Base-by-base conservation (phyloP, 2,329 filamentous ascomycete genomes). In the Alternaria burnsii region DNA sequence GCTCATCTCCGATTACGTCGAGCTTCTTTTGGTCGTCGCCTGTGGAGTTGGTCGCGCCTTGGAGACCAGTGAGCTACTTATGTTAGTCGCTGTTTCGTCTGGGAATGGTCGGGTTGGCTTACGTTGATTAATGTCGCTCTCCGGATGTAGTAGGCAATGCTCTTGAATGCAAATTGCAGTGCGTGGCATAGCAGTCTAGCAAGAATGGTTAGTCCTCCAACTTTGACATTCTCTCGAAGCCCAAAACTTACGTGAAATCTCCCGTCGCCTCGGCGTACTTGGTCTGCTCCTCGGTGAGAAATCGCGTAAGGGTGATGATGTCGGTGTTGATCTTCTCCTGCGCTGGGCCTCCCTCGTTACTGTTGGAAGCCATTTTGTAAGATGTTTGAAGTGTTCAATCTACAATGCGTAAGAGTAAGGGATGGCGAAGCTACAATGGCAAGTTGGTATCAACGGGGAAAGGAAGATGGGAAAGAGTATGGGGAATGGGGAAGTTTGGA, bases 11-110 rank as follows among this genome's bases (percentile, higher is more conserved):
- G 78, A 99, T 98, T 61, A 99, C 94, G 79, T 99, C 95, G 65
- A 99, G 92, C 84, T 99, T 99, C 88, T 99, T 99, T 81, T 99
- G 95, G 79, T 98, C 95, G 80, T 99, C 95, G 68, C 95, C 95
- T 3, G 95, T 98, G 55, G 86, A 92, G 83, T 99, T 99, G 69
- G 93, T 92, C 62, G 94, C 95, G 61, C 95, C 95, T 64, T 95
- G 95, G 50, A 99, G 89, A 63, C 95, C 95, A 53, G 93, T 96
- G 63, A 99, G 88, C 82, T 85, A 56, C 11, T 22, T 2, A n/a
- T 7, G 62, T 77, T 41, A 76, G 68, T 58, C 28, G 8, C 1
- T 38, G 50, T 47, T 20, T 32, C 32, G 28, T 30, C 0, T 30
- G 16, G 7, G 6, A 10, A n/a, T 2, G 18, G n/a, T 14, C 4